Evolutionary conservation across 2,329 filamentous ascomycete species (phyloP).

Genomic region (Sporothrix brasiliensis): DNA sequence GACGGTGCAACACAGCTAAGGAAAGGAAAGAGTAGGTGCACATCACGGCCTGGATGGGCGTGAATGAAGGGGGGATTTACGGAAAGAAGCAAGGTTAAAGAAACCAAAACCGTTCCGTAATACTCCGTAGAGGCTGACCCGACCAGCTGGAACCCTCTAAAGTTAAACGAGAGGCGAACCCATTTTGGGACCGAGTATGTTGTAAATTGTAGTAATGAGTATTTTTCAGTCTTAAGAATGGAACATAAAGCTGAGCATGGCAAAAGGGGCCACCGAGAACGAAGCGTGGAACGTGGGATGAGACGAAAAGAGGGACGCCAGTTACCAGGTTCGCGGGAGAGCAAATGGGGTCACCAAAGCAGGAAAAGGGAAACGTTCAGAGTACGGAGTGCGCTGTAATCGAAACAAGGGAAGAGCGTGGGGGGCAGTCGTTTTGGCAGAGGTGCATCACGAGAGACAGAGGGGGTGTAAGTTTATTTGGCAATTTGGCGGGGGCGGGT

Average conservation of each 20-base stretch:
- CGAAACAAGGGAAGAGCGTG: slow-evolving; percentile 2
- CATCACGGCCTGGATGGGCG: neutral
- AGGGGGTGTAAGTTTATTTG: neutral
- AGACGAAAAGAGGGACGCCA: neutral
- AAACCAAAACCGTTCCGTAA: neutral
- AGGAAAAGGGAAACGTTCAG: neutral
- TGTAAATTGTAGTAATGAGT: too few species aligned
- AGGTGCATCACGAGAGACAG: slow-evolving; percentile 8
- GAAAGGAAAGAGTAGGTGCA: neutral
- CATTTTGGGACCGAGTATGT: neutral
- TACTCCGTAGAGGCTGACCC: neutral
- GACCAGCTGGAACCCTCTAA: slow-evolving; percentile 4
- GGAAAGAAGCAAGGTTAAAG: neutral
- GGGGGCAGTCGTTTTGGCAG: slow-evolving; percentile 3
- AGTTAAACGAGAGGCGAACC: neutral
- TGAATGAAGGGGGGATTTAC: neutral
- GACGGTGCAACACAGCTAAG: neutral
- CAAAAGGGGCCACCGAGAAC: neutral
- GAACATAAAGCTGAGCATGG: neutral
- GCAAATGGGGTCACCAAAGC: neutral
- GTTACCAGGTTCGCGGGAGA: slow-evolving; percentile 11
- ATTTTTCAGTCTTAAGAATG: neutral
- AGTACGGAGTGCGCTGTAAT: neutral
- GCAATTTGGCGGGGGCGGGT: neutral
- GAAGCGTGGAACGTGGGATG: slow-evolving; percentile 12